Evolutionary conservation across 1,139 yeast genomes (phyloP).

Genomic region (Geotrichum australiense): DNA sequence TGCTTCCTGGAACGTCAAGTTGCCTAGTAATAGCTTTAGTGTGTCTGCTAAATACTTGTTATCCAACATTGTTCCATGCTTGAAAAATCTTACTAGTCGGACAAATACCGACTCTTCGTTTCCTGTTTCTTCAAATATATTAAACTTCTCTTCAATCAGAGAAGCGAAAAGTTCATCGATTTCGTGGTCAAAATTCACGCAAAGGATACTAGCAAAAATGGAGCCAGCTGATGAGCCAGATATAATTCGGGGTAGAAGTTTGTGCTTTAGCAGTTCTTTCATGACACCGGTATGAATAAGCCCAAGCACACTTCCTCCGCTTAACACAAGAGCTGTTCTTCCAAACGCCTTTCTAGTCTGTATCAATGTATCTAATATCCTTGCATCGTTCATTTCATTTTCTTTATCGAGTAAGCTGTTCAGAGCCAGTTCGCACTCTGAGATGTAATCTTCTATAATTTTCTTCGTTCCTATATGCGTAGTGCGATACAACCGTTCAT

Average conservation of each 20-base stretch:
- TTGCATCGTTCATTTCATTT: slow-evolving; percentile 49
- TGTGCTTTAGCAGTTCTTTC: slow-evolving; percentile 65
- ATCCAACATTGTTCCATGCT: slow-evolving; percentile 86
- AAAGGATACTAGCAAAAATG: slow-evolving; percentile 80
- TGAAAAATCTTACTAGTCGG: slow-evolving; percentile 55
- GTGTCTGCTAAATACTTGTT: slow-evolving; percentile 64
- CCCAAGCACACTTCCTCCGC: slow-evolving; percentile 96
- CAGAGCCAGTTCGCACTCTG: slow-evolving; percentile 65
- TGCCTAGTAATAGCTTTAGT: slow-evolving; percentile 76
- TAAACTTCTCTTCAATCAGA: slow-evolving; percentile 45
- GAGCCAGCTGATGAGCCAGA: slow-evolving; percentile 97
- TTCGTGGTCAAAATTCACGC: slow-evolving; percentile 75
- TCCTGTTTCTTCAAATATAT: slow-evolving; percentile 59
- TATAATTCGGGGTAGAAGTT: slow-evolving; percentile 77
- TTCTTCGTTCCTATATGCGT: slow-evolving; percentile 81
- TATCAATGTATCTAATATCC: slow-evolving; percentile 67
- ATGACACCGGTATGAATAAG: slow-evolving; percentile 88
- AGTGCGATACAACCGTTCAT: slow-evolving; percentile 66
- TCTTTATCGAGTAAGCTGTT: slow-evolving; percentile 38
- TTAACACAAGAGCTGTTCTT: slow-evolving; percentile 80
- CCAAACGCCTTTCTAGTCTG: slow-evolving; percentile 92
- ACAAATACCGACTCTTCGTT: slow-evolving; percentile 42
- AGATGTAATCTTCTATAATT: slow-evolving; percentile 73
- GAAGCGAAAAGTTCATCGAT: slow-evolving; percentile 48
- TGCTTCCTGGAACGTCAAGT: slow-evolving; percentile 91